A percentile compares a stretch with the other conserved stretches of the same genome.
Evolutionary conservation across 1,284 basidiomycete genomes (phyloP).

Genomic region (Ceratobasidium sp.): DNA sequence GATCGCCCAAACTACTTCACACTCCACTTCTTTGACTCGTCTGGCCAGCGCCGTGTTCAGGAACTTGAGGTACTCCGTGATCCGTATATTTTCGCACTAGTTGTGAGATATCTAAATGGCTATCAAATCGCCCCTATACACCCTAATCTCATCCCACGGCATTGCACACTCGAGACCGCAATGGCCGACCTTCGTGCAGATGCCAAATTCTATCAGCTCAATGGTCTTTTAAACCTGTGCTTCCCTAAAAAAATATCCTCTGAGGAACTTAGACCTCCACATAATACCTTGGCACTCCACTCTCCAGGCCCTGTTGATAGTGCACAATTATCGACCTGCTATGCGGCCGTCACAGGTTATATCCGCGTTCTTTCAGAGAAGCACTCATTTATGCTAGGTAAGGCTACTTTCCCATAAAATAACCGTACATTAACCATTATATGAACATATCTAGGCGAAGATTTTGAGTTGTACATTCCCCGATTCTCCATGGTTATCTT

Average conservation of each 20-base stretch:
- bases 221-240: neutral
- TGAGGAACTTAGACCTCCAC: too few species aligned
- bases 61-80: neutral
- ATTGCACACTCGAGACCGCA: neutral
- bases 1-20: conserved; percentile 4
- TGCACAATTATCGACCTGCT: neutral
- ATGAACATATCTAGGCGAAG: neutral
- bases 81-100: neutral
- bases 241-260: neutral
- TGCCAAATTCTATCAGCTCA: neutral
- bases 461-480: neutral
- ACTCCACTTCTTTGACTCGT: neutral
- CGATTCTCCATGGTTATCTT: neutral
- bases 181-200: neutral
- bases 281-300: too few species aligned
- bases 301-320: too few species aligned
- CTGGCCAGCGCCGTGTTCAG: neutral
- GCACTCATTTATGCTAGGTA: too few species aligned
- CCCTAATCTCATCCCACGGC: neutral
- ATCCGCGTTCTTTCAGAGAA: neutral
- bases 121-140: neutral
- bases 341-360: neutral
- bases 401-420: too few species aligned
- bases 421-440: too few species aligned
- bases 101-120: conserved; percentile 7